Percentiles rank a stretch among this genome's conserved stretches.
Evolutionary conservation across 2,329 filamentous ascomycete genomes (phyloP).

Genomic region (Aspergillus udagawae): DNA sequence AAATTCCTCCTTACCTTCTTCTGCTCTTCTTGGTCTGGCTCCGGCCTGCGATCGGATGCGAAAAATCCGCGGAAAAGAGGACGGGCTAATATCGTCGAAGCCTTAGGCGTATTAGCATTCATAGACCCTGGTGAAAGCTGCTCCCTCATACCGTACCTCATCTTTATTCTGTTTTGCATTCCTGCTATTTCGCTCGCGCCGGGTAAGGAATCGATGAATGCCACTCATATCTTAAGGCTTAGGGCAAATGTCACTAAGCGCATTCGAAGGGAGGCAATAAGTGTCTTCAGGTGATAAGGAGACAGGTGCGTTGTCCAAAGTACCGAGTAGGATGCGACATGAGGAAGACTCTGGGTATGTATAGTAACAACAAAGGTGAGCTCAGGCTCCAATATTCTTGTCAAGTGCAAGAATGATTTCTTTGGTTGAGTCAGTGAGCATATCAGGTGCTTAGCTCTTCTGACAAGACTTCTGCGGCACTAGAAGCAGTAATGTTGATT

Average conservation of each 20-base stretch:
- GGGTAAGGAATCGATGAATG: slow-evolving; percentile 40
- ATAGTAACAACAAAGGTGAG: slow-evolving; percentile 13
- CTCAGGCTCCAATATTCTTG: slow-evolving; percentile 27
- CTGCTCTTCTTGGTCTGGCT: slow-evolving; percentile 26
- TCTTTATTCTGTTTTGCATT: slow-evolving; percentile 29
- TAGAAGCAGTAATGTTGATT: not conserved
- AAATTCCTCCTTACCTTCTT: slow-evolving; percentile 28
- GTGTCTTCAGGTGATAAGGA: not conserved
- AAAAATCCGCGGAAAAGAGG: slow-evolving; percentile 31
- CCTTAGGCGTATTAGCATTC: slow-evolving; percentile 17
- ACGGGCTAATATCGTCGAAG: slow-evolving; percentile 19
- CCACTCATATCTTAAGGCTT: slow-evolving; percentile 32
- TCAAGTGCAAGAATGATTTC: slow-evolving; percentile 11
- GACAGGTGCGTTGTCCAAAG: slow-evolving; percentile 4
- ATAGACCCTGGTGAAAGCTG: not conserved
- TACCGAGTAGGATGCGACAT: slow-evolving; percentile 18
- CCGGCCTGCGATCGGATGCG: slow-evolving; percentile 18
- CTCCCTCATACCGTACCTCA: slow-evolving; percentile 21
- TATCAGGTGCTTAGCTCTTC: slow-evolving; percentile 22
- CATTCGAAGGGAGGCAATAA: not conserved
- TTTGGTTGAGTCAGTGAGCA: slow-evolving; percentile 7
- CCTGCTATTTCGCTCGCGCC: slow-evolving; percentile 33
- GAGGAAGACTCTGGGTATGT: slow-evolving; percentile 11
- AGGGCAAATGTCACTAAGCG: not conserved
- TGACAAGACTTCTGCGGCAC: slow-evolving; percentile 10